Conservation (phyloP, 352 stramenopile species). For the Pythium insidiosum region DNA sequence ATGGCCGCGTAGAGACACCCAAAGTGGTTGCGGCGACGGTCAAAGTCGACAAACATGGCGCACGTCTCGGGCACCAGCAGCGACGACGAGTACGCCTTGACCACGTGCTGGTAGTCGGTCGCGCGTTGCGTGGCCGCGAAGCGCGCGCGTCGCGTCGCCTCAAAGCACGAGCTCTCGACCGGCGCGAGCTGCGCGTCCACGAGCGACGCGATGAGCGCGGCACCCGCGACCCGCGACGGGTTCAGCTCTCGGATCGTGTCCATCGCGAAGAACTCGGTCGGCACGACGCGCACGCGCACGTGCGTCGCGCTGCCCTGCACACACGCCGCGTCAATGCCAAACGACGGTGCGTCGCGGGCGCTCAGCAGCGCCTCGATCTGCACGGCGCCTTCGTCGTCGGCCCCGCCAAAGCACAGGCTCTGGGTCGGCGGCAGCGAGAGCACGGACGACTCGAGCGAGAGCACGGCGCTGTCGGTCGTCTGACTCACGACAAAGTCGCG, state of each 20-base stretch:
- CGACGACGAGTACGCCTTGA: constrained; percentile 16
- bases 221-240: constrained; percentile 15
- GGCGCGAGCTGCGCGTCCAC: constrained; percentile 10
- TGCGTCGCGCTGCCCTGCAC: constrained; percentile 14
- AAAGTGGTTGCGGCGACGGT: constrained; percentile 14
- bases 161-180: constrained; percentile 12
- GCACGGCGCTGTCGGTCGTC: constrained; percentile 3
- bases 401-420: constrained; percentile 24
- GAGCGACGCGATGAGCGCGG: constrained; percentile 18
- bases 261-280: constrained; percentile 21
- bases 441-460: constrained; percentile 17
- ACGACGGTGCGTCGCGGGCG: constrained; percentile 9
- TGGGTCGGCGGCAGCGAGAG: constrained; percentile 8
- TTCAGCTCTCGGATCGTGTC: constrained; percentile 25
- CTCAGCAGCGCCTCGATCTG: constrained; percentile 25
- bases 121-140: constrained; percentile 7
- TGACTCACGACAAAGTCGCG: constrained; percentile 18
- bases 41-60: constrained; percentile 17
- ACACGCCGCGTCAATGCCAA: constrained; percentile 17
- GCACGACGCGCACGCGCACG: constrained; percentile 17
- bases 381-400: constrained; percentile 20
- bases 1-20: constrained; percentile 23
- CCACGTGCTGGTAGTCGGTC: constrained; percentile 15
- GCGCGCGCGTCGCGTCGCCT: constrained; percentile 2
- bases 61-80: constrained; percentile 18